A percentile compares a stretch with the other conserved stretches of the same genome.
These are phyloP conservation scores for Paspalum vaginatum DNA, from an alignment of 176 grass and related monocot genomes.

Conservation along the genomic window DNA sequence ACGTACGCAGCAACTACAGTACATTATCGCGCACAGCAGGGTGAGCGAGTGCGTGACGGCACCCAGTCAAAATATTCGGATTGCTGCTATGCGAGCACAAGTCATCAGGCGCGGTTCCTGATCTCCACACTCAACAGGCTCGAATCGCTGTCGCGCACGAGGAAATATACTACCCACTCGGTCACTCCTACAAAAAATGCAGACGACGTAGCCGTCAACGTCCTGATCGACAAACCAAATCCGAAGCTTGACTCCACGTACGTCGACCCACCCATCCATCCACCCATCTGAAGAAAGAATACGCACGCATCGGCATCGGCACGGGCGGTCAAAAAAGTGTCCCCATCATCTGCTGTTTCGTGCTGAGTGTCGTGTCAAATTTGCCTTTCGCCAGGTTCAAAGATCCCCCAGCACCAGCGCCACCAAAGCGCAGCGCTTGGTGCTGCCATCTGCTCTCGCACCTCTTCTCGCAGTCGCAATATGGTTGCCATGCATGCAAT, in stretches of 20 bases:
- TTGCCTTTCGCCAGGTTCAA: constrained; percentile 49
- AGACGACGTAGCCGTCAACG: constrained; percentile 12
- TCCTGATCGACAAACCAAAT: constrained; percentile 27
- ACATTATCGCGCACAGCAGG: too few species aligned
- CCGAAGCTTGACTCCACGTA: neutral
- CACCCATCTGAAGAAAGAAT: neutral
- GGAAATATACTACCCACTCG: neutral
- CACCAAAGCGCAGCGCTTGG: too few species aligned
- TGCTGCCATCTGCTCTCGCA: too few species aligned
- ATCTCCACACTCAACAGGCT: neutral
- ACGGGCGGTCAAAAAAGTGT: constrained; percentile 37
- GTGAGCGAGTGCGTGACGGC: neutral
- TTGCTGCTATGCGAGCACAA: neutral
- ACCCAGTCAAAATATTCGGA: neutral
- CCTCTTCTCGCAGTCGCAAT: too few species aligned
- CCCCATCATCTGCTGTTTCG: constrained; percentile 11
- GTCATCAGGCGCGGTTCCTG: neutral
- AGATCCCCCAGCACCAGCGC: constrained; percentile 22
- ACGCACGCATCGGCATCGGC: neutral
- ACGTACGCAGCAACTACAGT: too few species aligned
- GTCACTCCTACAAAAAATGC: neutral
- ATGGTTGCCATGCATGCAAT: too few species aligned
- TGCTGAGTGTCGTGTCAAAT: constrained; percentile 36
- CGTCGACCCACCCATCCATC: neutral
- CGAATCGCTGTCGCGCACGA: neutral